These are phyloP conservation scores for Talaromyces sp. DNA, from an alignment of 2,329 filamentous ascomycete species.

Conservation along the genomic window DNA sequence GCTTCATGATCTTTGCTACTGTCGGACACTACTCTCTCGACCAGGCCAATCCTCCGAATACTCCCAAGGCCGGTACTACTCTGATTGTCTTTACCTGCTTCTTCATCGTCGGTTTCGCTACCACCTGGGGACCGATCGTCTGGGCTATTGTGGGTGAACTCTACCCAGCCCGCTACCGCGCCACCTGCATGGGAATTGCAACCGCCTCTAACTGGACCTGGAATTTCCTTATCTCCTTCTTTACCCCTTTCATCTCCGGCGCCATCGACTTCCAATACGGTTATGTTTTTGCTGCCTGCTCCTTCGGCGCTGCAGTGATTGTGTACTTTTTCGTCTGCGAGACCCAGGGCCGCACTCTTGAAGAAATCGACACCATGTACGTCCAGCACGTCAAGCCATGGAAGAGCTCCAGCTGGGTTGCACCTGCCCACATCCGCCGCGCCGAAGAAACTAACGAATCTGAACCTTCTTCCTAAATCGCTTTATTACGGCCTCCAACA, in stretches of 20 bases:
- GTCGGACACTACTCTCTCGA: slow-evolving; percentile 52
- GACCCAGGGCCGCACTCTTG: slow-evolving; percentile 67
- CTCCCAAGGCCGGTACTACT: slow-evolving; percentile 55
- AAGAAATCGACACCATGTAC: slow-evolving; percentile 80
- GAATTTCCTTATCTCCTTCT: slow-evolving; percentile 75
- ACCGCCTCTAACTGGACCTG: slow-evolving; percentile 75
- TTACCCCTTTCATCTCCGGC: slow-evolving; percentile 73
- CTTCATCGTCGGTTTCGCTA: slow-evolving; percentile 70
- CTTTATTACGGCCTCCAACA: background rate
- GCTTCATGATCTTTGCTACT: slow-evolving; percentile 58
- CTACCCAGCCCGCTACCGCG: slow-evolving; percentile 53
- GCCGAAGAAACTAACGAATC: background rate
- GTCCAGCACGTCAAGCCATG: slow-evolving; percentile 62
- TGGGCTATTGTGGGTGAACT: slow-evolving; percentile 47
- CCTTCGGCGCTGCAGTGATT: slow-evolving; percentile 60
- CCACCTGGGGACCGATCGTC: slow-evolving; percentile 64
- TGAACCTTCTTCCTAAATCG: background rate
- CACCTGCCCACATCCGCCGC: slow-evolving; percentile 25
- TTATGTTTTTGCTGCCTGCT: slow-evolving; percentile 74
- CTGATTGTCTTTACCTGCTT: slow-evolving; percentile 72
- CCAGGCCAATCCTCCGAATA: slow-evolving; percentile 39
- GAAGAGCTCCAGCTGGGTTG: slow-evolving; percentile 54
- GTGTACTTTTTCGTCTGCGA: slow-evolving; percentile 79
- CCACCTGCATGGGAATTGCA: slow-evolving; percentile 72
- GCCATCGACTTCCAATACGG: slow-evolving; percentile 73